A percentile compares a stretch with the other conserved stretches of the same genome.
Conservation (phyloP, 2,329 filamentous ascomycete species). For the Sporothrix schenckii region DNA sequence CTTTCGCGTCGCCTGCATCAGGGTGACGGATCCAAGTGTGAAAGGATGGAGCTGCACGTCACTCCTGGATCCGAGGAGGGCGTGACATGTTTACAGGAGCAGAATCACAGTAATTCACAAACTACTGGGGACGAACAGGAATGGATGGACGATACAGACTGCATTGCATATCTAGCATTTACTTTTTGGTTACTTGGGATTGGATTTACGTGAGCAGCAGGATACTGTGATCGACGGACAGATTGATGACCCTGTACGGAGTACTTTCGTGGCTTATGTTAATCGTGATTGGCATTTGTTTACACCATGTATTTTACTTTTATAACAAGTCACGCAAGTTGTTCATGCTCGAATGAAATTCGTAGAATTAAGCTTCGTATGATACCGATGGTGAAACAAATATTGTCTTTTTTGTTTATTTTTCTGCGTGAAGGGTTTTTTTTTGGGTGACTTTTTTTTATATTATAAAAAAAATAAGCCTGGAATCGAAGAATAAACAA, state of each 20-base stretch:
- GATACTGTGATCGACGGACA: background rate
- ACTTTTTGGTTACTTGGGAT: conserved; percentile 12
- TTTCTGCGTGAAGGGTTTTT: too few species aligned
- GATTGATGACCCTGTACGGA: background rate
- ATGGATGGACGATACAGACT: background rate
- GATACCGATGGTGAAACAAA: too few species aligned
- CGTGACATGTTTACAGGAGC: background rate
- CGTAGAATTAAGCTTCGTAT: too few species aligned
- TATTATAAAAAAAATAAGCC: too few species aligned
- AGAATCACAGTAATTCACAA: background rate
- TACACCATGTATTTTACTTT: background rate
- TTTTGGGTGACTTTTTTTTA: too few species aligned
- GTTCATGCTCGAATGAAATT: too few species aligned
- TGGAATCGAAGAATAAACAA: too few species aligned
- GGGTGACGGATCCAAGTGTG: background rate
- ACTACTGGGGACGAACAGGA: background rate
- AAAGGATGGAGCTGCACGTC: too few species aligned
- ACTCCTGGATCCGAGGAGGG: background rate
- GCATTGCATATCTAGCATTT: conserved; percentile 19
- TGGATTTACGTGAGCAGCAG: background rate
- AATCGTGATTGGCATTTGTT: background rate
- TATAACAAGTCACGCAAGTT: background rate
- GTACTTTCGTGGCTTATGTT: background rate
- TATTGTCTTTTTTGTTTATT: too few species aligned
- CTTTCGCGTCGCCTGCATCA: background rate